Evolutionary conservation across 2,329 filamentous ascomycete species (phyloP).

Genomic region (Xylaria sp.): DNA sequence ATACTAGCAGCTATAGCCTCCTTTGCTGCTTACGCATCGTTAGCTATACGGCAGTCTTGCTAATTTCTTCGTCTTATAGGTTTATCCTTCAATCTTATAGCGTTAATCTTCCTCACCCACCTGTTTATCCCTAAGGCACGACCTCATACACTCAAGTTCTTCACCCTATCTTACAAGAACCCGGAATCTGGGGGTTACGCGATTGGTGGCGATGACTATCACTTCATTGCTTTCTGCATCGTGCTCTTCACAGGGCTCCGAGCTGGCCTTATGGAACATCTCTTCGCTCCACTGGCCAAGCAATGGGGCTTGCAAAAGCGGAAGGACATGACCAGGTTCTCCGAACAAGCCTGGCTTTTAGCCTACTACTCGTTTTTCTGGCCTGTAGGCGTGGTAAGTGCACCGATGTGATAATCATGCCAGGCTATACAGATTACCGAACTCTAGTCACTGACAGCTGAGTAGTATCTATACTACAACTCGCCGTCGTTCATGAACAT

Average conservation of each 20-base stretch:
- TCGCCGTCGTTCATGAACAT: conserved; percentile 82
- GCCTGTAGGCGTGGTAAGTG: conserved; percentile 78
- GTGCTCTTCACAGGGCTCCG: conserved; percentile 87
- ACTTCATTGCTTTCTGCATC: conserved; percentile 78
- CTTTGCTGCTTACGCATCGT: neutral
- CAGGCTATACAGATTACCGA: neutral
- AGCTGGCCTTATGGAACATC: conserved; percentile 84
- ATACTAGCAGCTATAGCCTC: neutral
- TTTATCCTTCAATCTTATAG: conserved; percentile 83
- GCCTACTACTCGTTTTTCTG: conserved; percentile 85
- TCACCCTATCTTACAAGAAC: conserved; percentile 84
- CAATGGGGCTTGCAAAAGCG: conserved; percentile 73
- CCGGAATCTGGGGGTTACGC: conserved; percentile 70
- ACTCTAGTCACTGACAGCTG: neutral
- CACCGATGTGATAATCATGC: neutral
- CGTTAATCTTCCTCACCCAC: conserved; percentile 82
- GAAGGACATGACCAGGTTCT: conserved; percentile 83
- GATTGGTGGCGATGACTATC: conserved; percentile 79
- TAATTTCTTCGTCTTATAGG: conserved; percentile 55
- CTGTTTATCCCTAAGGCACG: conserved; percentile 81
- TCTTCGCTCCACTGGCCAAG: conserved; percentile 78
- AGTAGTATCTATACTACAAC: conserved; percentile 77
- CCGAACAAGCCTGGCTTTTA: conserved; percentile 91
- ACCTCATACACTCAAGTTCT: conserved; percentile 83
- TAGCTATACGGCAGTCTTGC: conserved; percentile 24